Base-by-base conservation (phyloP, 768 basidiomycete genomes). In the Tulasnella sp. region DNA sequence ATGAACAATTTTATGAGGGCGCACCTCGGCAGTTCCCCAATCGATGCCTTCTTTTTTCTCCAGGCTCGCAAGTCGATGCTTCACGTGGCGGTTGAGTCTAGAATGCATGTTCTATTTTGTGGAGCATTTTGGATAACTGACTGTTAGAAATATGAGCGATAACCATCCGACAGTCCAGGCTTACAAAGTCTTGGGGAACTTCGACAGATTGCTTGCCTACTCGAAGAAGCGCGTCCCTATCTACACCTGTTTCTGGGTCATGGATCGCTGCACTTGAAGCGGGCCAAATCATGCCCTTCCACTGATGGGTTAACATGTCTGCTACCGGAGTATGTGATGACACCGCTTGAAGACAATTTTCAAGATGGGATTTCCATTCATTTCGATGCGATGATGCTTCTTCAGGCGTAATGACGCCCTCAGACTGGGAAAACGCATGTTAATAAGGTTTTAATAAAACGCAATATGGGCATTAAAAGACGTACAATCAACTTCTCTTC, bases 11-110 rank as follows among this genome's bases (percentile, higher is more conserved):
- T 31, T 28, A 19, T 22, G 24, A 19, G 28, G 28, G 44, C 68
- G 5, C 37, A 81, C 87, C 70, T 95, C 91, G 4, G 87, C 90
- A 37, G 85, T 87, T 0, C 86, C 85, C 74, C 86, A 93, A 62
- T 92, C 89, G 28, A 95, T 64, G 1, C 82, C 83, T n/a, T 69
- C 69, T 1, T 78, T 83, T 29, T 67, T 69, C 44, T 83, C 76
- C 16, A 91, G 64, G 40, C 77, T 78, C 57, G 76, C 71, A n/a
- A 89, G 58, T 3, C 89, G 72, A 59, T 74, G 74, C 69, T 83
- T 85, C 37, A 88, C 77, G 58, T 91, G 89, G 5, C 89, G 66
- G 48, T 80, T 76, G 41, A 91, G 63, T 46, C 89, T 78, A 5
- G 81, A 66, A 59, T 92, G 89, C 28, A 90, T 75, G 57, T 82